Conservation (phyloP, 1,139 yeast species). For the Yamadazyma dendronema region DNA sequence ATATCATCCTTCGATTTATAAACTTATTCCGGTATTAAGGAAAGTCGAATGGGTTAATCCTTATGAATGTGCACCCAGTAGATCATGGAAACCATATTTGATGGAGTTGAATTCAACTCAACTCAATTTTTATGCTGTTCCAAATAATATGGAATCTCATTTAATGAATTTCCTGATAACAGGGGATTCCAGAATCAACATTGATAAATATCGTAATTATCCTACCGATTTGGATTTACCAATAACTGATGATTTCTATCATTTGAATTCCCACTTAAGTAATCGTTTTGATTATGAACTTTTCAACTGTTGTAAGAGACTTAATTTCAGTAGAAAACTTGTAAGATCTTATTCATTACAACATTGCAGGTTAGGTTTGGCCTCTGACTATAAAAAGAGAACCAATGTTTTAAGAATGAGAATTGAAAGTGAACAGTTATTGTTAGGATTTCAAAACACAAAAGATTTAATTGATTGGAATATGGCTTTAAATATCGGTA, state of each 20-base stretch:
- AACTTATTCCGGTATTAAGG: slow-evolving; percentile 50
- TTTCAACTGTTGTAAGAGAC: slow-evolving; percentile 29
- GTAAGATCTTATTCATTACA: slow-evolving; percentile 65
- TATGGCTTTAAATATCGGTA: slow-evolving; percentile 55
- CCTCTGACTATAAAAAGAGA: slow-evolving; percentile 64
- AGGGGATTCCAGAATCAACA: slow-evolving; percentile 1
- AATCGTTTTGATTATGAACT: slow-evolving; percentile 39
- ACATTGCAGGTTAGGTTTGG: slow-evolving; percentile 66
- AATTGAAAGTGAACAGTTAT: slow-evolving; percentile 66
- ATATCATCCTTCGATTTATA: slow-evolving; percentile 59
- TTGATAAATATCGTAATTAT: slow-evolving; percentile 7
- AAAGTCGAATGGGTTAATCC: slow-evolving; percentile 70
- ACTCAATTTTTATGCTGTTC: slow-evolving; percentile 56
- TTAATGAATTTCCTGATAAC: slow-evolving; percentile 20
- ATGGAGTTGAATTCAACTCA: slow-evolving; percentile 76
- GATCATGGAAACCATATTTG: slow-evolving; percentile 64
- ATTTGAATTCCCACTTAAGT: slow-evolving; percentile 29
- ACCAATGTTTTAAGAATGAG: slow-evolving; percentile 59
- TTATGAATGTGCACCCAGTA: slow-evolving; percentile 54
- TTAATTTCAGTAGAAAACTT: slow-evolving; percentile 27
- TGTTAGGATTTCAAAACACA: slow-evolving; percentile 52
- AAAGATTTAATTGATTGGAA: slow-evolving; percentile 69
- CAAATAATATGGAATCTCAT: slow-evolving; percentile 32
- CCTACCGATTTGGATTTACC: slow-evolving; percentile 2
- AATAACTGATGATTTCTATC: slow-evolving; percentile 5